Conservation (phyloP, 768 basidiomycete genomes). For the Chalciporus sphaerocephalus region DNA sequence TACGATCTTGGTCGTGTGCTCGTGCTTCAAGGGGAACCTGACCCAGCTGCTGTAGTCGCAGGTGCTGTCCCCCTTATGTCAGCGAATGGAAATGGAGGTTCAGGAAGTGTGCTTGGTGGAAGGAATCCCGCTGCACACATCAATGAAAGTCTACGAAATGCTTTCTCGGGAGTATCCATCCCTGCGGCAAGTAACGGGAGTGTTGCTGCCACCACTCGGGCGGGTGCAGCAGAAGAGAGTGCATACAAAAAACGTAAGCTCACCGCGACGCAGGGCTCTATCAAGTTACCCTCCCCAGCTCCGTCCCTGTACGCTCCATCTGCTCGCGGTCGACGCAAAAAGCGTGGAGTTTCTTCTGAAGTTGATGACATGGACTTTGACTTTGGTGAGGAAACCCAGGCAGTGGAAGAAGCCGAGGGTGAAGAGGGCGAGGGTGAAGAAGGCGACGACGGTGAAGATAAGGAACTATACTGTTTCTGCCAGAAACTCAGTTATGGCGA, state of each 20-base stretch:
- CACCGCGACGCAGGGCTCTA: conserved; percentile 27
- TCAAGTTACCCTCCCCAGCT: conserved; percentile 33
- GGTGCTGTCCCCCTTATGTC: conserved; percentile 25
- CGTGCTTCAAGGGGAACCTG: conserved; percentile 41
- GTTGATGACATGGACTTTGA: conserved; percentile 34
- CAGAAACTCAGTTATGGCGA: conserved; percentile 61
- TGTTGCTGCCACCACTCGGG: conserved; percentile 10
- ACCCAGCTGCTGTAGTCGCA: conserved; percentile 31
- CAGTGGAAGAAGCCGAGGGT: conserved; percentile 29
- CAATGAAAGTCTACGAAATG: conserved; percentile 37
- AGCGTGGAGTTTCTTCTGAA: conserved; percentile 34
- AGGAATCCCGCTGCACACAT: conserved; percentile 39
- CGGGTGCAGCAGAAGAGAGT: conserved; percentile 21
- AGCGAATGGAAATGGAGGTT: conserved; percentile 8
- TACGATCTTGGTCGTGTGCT: conserved; percentile 43
- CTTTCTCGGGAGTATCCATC: conserved; percentile 28
- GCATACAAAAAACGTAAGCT: conserved; percentile 33
- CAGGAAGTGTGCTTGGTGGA: conserved; percentile 28
- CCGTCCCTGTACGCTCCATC: conserved; percentile 30
- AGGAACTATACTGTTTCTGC: conserved; percentile 60
- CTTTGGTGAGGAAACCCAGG: conserved; percentile 29
- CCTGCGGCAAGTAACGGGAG: conserved; percentile 14
- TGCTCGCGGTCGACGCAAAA: conserved; percentile 33
- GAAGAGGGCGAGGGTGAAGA: conserved; percentile 40
- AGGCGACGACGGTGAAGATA: conserved; percentile 52